Conservation (phyloP, 1,139 yeast species). For the Candida tropicalis region DNA sequence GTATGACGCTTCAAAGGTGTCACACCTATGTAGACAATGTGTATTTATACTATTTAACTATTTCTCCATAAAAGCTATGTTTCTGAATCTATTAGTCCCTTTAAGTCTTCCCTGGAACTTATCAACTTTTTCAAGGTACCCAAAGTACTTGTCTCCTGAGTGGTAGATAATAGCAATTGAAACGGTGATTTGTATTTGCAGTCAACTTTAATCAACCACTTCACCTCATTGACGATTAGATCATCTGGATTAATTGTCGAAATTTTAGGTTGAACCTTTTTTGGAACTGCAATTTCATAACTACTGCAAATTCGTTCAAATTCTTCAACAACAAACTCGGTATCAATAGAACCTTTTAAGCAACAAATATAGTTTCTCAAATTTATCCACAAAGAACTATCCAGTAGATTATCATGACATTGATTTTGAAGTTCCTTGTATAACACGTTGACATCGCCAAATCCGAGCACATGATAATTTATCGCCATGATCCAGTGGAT, state of each 20-base stretch:
- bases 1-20: background rate
- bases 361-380: conserved; percentile 13
- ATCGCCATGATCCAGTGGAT: conserved; percentile 33
- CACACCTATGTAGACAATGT: background rate
- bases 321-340: conserved; percentile 8
- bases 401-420: conserved; percentile 17
- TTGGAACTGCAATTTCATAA: background rate
- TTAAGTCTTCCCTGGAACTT: too few relatives aligned
- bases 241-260: background rate
- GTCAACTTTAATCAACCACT: conserved; percentile 19
- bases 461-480: conserved; percentile 10
- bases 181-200: conserved; percentile 18
- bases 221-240: conserved; percentile 12
- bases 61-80: too few relatives aligned
- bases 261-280: background rate
- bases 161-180: conserved; percentile 5
- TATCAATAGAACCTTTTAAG: background rate
- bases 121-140: background rate
- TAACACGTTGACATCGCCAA: conserved; percentile 9
- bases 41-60: too few relatives aligned
- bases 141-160: background rate
- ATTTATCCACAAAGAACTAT: conserved; percentile 39
- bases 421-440: background rate
- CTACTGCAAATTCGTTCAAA: conserved; percentile 5
- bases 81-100: too few relatives aligned